Evolutionary conservation across 192 early-diverging fungal species (phyloP).

Genomic region (Coemansia sp.): DNA sequence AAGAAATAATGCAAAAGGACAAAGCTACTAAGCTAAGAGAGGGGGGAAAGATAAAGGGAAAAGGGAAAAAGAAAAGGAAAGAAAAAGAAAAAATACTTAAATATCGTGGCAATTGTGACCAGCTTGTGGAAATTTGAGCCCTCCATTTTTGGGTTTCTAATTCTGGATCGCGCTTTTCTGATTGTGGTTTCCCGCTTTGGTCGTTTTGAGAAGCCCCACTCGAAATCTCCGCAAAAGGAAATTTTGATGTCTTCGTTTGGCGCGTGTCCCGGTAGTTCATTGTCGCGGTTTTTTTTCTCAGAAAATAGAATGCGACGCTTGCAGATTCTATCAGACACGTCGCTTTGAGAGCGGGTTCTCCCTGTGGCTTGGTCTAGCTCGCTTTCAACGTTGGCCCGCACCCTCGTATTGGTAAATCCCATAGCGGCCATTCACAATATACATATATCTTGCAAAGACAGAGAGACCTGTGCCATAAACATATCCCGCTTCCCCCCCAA

Average conservation of each 20-base stretch:
- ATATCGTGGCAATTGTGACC: constrained; percentile 1
- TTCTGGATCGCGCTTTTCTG: not conserved
- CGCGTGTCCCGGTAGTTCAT: not conserved
- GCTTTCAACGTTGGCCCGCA: too few relatives aligned
- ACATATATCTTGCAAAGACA: too few relatives aligned
- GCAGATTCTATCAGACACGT: too few relatives aligned
- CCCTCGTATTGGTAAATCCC: too few relatives aligned
- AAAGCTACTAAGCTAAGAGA: not conserved
- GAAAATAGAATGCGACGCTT: too few relatives aligned
- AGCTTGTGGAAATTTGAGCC: not conserved
- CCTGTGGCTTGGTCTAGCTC: too few relatives aligned
- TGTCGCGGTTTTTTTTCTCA: too few relatives aligned
- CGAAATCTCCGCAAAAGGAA: not conserved
- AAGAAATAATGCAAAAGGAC: not conserved
- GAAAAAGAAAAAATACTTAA: not conserved
- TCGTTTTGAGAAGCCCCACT: not conserved
- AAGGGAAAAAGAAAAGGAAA: constrained; percentile 3
- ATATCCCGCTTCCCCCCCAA: too few relatives aligned
- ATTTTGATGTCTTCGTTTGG: not conserved
- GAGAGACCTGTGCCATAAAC: too few relatives aligned
- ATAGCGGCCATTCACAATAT: too few relatives aligned
- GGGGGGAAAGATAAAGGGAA: not conserved
- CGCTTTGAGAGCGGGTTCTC: too few relatives aligned
- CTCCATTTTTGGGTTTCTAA: constrained; percentile 4
- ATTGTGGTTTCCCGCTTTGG: not conserved